These are phyloP conservation scores for Heterobasidion annosum DNA, from an alignment of 1,284 basidiomycete species.

Conservation along the genomic window DNA sequence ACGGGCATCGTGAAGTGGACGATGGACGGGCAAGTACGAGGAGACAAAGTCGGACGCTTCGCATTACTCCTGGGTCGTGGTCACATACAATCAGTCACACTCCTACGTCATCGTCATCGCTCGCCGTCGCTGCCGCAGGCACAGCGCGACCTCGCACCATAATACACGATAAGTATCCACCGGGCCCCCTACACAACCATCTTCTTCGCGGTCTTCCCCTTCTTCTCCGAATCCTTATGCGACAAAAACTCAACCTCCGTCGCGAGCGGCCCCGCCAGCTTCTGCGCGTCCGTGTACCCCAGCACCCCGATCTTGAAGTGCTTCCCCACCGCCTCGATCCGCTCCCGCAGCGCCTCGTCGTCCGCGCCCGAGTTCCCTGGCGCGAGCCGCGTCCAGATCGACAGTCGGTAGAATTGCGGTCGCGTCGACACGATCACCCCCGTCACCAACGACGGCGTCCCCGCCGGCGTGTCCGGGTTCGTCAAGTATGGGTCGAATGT, in stretches of 20 bases:
- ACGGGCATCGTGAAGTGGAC: slow-evolving; percentile 35
- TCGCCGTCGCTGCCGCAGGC: too few species aligned
- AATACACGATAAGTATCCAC: neutral
- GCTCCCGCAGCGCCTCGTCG: slow-evolving; percentile 36
- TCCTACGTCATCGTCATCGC: slow-evolving; percentile 6
- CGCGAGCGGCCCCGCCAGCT: slow-evolving; percentile 73
- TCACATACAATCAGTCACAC: neutral
- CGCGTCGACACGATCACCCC: slow-evolving; percentile 94
- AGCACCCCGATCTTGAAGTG: slow-evolving; percentile 92
- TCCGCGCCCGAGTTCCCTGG: slow-evolving; percentile 31
- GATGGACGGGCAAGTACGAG: neutral
- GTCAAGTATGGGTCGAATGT: slow-evolving; percentile 83
- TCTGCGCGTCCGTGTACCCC: slow-evolving; percentile 68
- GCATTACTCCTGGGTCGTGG: neutral
- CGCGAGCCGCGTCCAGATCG: slow-evolving; percentile 92
- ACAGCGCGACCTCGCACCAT: slow-evolving; percentile 2
- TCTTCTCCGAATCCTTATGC: slow-evolving; percentile 94
- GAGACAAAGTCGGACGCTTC: too few species aligned
- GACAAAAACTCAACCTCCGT: slow-evolving; percentile 93
- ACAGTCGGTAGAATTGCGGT: slow-evolving; percentile 92
- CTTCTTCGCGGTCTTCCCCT: slow-evolving; percentile 79
- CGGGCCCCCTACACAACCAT: slow-evolving; percentile 44
- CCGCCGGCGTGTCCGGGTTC: slow-evolving; percentile 36
- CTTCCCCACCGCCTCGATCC: slow-evolving; percentile 57
- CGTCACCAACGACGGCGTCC: slow-evolving; percentile 78